phyloP scores from a whole-genome alignment of 352 stramenopile species.

The Phytophthora sp. region DNA sequence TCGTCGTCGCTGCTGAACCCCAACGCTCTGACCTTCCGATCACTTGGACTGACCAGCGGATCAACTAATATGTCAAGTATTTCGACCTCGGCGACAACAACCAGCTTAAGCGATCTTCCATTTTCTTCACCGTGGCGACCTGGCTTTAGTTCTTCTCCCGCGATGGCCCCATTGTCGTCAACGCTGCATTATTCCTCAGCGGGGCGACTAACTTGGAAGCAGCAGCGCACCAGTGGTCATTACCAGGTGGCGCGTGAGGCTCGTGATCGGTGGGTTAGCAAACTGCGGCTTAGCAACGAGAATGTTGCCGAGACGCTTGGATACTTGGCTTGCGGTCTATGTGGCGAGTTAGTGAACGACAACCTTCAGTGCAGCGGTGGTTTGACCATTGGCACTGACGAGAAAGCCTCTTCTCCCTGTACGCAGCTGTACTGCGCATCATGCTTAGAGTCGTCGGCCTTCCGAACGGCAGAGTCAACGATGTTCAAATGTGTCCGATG shows the following conservation, averaged over 20 bases:
- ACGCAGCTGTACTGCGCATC: conserved; percentile 74
- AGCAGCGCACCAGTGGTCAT: conserved; percentile 29
- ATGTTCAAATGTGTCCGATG: conserved; percentile 66
- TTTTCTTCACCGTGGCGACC: conserved; percentile 35
- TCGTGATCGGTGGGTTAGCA: conserved; percentile 50
- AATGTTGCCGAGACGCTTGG: conserved; percentile 55
- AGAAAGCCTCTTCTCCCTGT: conserved; percentile 39
- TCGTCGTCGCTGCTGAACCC: conserved; percentile 27
- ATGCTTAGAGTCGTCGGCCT: conserved; percentile 50
- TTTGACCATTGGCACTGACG: conserved; percentile 2
- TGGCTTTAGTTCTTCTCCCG: conserved; percentile 9
- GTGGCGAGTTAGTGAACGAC: conserved; percentile 74
- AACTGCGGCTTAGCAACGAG: conserved; percentile 43
- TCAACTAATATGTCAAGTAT: conserved; percentile 9
- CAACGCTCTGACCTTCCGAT: conserved; percentile 25
- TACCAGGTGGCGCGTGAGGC: conserved; percentile 32
- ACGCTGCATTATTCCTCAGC: conserved; percentile 24
- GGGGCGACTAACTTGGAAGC: conserved; percentile 51
- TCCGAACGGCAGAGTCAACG: conserved; percentile 21
- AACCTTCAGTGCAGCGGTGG: conserved; percentile 68
- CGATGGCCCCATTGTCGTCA: conserved; percentile 17
- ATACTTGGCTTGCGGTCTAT: conserved; percentile 73
- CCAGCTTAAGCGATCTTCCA: conserved; percentile 9
- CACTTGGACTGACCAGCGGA: conserved; percentile 12
- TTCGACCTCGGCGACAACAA: neutral